phyloP scores from a whole-genome alignment of 2,329 filamentous ascomycete genomes.

The Diplodia sapinea region DNA sequence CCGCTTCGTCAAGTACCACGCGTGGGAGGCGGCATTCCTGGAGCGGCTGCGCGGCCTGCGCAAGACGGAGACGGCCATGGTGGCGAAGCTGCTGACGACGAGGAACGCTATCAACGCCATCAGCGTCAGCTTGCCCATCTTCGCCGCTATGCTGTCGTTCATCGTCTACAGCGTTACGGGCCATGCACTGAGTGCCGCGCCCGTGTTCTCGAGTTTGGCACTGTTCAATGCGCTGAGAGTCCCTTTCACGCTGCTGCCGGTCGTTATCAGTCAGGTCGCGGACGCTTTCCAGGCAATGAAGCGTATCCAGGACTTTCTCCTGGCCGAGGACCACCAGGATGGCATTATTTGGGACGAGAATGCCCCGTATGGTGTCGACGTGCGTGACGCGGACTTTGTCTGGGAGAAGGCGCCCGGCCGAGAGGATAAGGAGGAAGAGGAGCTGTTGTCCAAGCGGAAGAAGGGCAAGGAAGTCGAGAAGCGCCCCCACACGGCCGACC shows the following conservation, averaged over 20 bases:
- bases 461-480: constrained; percentile 53
- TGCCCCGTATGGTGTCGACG: constrained; percentile 65
- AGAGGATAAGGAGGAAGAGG: constrained; percentile 36
- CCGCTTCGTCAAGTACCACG: constrained; percentile 94
- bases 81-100: constrained; percentile 81
- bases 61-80: constrained; percentile 76
- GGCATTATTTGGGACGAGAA: constrained; percentile 64
- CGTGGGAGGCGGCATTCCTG: constrained; percentile 90
- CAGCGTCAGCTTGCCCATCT: constrained; percentile 85
- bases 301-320: constrained; percentile 85
- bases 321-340: constrained; percentile 83
- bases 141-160: constrained; percentile 93
- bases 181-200: constrained; percentile 72
- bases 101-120: constrained; percentile 85
- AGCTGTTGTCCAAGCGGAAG: constrained; percentile 37
- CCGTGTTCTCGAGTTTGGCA: constrained; percentile 90
- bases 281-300: constrained; percentile 86
- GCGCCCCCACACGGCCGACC: constrained; percentile 52
- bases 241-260: constrained; percentile 84
- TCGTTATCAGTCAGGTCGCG: constrained; percentile 86
- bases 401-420: constrained; percentile 76
- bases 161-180: constrained; percentile 73
- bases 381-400: constrained; percentile 78
- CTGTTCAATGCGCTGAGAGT: constrained; percentile 91
- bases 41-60: constrained; percentile 76